Evolutionary conservation across 768 basidiomycete species (phyloP), one percentile per base, ranked within the genome.

Genomic region (Hericium erinaceus): DNA sequence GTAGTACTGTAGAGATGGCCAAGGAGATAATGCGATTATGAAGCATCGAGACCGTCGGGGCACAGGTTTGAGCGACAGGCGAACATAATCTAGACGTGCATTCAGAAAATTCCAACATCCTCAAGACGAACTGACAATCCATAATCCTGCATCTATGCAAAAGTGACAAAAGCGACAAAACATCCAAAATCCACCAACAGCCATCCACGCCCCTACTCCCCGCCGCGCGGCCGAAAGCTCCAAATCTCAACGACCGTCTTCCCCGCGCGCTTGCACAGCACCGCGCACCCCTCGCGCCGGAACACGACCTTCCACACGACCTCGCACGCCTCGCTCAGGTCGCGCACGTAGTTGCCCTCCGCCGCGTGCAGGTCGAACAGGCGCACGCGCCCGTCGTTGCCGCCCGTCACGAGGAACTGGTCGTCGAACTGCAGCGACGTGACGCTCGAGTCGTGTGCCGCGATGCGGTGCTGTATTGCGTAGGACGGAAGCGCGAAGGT

Each of bases 231-330:
- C 65, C 75, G 73, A 72, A 88, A 82, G 62, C 81, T 86, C 83
- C 91, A 87, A 55, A 95, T 83, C 77, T 95, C 95, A 71, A 95
- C 81, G 18, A 89, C 84, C 54, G 89, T 93, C 76, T 86, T 87
- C 26, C 85, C 87, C 33, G 76, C 82, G 58, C 89, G 77, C 75
- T 82, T 85, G 72, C 89, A 90, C 75, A 93, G 81, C 44, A 97
- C 76, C 18, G 87, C 90, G 68, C 84, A 87, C 52, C 81, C 81
- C 67, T 89, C 83, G 33, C 79, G 74, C 66, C 80, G 77, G 73
- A 85, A 88, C 40, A 77, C 83, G 44, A 92, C 87, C 73, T 92
- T 85, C 95, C 93, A 98, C 54, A 93, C 85, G 57, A 80, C 82
- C 68, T 95, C 92, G 59, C 85, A 86, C 22, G 78, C 80, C 58